Base-by-base conservation (phyloP, 106 monocot genomes). In the Allium cepa region DNA sequence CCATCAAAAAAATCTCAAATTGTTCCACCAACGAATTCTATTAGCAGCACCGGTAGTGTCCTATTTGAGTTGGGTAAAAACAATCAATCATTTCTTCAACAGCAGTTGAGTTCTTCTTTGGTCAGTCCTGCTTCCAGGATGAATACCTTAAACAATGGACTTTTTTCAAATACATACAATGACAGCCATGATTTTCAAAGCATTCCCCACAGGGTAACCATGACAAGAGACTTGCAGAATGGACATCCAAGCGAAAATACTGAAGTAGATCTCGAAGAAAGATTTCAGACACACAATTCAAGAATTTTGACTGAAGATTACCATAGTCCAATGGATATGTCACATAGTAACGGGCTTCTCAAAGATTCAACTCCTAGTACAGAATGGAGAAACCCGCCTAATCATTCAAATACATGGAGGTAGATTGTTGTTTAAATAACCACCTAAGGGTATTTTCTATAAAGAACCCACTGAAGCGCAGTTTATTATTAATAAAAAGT, bases 41-140 rank as follows among this genome's bases (percentile, higher is more conserved):
- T 13, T 64, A 71, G 63, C 63, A 50, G 47, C 51, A 63, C 10
- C 16, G 22, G 50, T 26, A 78, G 61, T 58, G 11, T 14, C 49
- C 61, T 17, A 10, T 26, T 56, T 7, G 69, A 72, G 17, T 69
- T 22, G 69, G 50, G 62, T 47, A 73, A 63, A 18, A 70, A 18
- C 28, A 47, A 28, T 50, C 69, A 81, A 50, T 74, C 79, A 16
- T 11, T 74, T 62, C 36, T 89, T 47, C 74, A 81, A 17, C 59
- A 63, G 2, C 76, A 59, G 48, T 46, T 71, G 46, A 69, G 62
- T 57, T 18, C 67, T 63, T 49, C 68, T 49, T 58, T 64, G 50
- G 77, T 64, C 46, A 69, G 65, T 48, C 70, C 81, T 55, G 58
- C 22, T 48, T 10, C 70, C 56, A 63, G 22, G 51, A 64, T 64